These are phyloP conservation scores for Didymosphaeria variabile DNA, from an alignment of 2,329 filamentous ascomycete species.

Conservation along the genomic window DNA sequence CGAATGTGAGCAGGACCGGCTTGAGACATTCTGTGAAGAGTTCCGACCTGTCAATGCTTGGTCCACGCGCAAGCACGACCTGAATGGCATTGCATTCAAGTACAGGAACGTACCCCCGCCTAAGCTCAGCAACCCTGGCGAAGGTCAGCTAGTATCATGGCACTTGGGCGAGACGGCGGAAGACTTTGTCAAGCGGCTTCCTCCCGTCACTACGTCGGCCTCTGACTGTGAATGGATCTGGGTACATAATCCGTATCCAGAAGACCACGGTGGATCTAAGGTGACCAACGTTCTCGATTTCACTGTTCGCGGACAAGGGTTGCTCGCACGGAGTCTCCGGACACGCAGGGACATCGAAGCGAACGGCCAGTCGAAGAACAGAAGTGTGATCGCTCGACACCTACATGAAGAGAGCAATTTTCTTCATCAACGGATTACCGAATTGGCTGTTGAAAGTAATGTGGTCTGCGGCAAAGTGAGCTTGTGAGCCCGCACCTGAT, in stretches of 20 bases:
- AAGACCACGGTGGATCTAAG: slow-evolving; percentile 42
- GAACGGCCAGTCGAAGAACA: slow-evolving; percentile 33
- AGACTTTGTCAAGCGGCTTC: slow-evolving; percentile 73
- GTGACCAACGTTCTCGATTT: slow-evolving; percentile 58
- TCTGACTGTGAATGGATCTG: slow-evolving; percentile 73
- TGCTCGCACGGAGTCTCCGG: slow-evolving; percentile 61
- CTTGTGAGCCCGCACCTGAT: not conserved
- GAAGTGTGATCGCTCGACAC: slow-evolving; percentile 42
- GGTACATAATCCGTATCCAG: slow-evolving; percentile 69
- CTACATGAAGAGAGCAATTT: slow-evolving; percentile 54
- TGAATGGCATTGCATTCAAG: slow-evolving; percentile 34
- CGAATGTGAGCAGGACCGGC: slow-evolving; percentile 37
- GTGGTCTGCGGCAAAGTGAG: slow-evolving; percentile 73
- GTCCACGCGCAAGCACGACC: slow-evolving; percentile 30
- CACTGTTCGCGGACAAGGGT: slow-evolving; percentile 61
- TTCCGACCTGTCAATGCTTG: slow-evolving; percentile 29
- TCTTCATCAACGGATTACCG: slow-evolving; percentile 65
- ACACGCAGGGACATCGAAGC: slow-evolving; percentile 60
- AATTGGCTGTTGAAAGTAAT: slow-evolving; percentile 66
- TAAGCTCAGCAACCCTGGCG: slow-evolving; percentile 63
- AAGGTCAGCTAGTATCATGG: slow-evolving; percentile 63
- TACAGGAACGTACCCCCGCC: slow-evolving; percentile 25
- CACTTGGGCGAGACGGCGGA: slow-evolving; percentile 70
- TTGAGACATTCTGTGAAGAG: slow-evolving; percentile 27
- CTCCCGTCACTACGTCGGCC: slow-evolving; percentile 65